Evolutionary conservation across 352 stramenopile genomes (phyloP).

Genomic region (Phytophthora capsici): DNA sequence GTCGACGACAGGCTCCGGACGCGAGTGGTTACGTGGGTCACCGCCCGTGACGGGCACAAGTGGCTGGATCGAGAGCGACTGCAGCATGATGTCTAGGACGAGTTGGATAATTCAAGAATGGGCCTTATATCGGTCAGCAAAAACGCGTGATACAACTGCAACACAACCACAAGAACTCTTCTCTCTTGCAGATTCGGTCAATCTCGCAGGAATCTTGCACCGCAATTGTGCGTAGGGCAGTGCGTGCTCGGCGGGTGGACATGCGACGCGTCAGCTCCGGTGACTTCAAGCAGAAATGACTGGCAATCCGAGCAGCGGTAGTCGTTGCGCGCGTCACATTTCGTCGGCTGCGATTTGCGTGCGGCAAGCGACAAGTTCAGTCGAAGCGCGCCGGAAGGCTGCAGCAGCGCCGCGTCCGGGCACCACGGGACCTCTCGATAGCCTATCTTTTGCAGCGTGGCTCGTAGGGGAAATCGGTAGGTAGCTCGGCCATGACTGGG

Average conservation of each 20-base stretch:
- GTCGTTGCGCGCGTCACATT: conserved; percentile 29
- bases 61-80: conserved; percentile 43
- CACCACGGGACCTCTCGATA: background rate
- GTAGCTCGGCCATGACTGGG: conserved; percentile 20
- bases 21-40: conserved; percentile 26
- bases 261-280: conserved; percentile 19
- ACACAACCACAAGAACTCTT: conserved; percentile 21
- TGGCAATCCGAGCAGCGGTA: conserved; percentile 8
- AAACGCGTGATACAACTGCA: conserved; percentile 31
- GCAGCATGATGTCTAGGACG: conserved; percentile 31
- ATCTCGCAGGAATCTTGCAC: conserved; percentile 28
- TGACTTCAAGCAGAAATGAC: conserved; percentile 27
- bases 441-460: conserved; percentile 27
- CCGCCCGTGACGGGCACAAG: conserved; percentile 31
- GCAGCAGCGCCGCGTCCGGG: background rate
- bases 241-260: conserved; percentile 11
- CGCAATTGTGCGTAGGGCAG: conserved; percentile 7
- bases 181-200: conserved; percentile 26
- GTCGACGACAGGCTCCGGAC: conserved; percentile 33
- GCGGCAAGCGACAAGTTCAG: conserved; percentile 13
- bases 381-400: conserved; percentile 6
- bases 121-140: conserved; percentile 11
- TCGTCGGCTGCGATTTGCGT: conserved; percentile 19
- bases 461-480: conserved; percentile 5
- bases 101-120: conserved; percentile 33